Percentiles rank a stretch among this genome's conserved stretches.
These are phyloP conservation scores for Acacia crassicarpa DNA, from an alignment of 306 rosid genomes.

Conservation along the genomic window DNA sequence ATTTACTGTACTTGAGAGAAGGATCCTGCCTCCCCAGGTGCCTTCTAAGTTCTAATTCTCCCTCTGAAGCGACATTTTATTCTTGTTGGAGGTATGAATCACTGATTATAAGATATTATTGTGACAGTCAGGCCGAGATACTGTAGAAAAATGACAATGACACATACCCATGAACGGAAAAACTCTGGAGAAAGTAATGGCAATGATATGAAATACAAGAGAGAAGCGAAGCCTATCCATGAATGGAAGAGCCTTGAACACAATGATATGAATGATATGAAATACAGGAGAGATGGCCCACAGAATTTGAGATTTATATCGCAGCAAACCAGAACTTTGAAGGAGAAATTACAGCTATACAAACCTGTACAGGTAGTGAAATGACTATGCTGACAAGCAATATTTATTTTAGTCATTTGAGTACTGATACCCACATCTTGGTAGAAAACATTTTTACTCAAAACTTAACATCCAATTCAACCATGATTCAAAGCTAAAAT, in stretches of 20 bases:
- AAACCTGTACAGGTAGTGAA: slow-evolving; percentile 55
- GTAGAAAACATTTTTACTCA: not conserved
- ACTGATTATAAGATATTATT: slow-evolving; percentile 34
- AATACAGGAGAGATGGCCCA: slow-evolving; percentile 35
- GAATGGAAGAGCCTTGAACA: slow-evolving; percentile 29
- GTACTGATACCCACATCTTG: not conserved
- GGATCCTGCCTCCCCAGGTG: slow-evolving; percentile 91
- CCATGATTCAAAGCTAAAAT: not conserved
- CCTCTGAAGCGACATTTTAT: not conserved
- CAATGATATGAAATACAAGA: slow-evolving; percentile 9
- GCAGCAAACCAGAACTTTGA: slow-evolving; percentile 55
- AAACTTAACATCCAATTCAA: not conserved
- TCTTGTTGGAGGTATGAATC: not conserved
- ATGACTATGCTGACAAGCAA: not conserved
- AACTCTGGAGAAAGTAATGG: slow-evolving; percentile 20
- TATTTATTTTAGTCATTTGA: not conserved
- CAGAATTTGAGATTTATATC: slow-evolving; percentile 36
- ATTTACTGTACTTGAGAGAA: slow-evolving; percentile 73
- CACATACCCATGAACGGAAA: slow-evolving; percentile 23
- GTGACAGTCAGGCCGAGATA: slow-evolving; percentile 84
- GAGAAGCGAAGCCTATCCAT: slow-evolving; percentile 5
- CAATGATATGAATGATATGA: slow-evolving; percentile 16
- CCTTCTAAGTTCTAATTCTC: not conserved
- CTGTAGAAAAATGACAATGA: slow-evolving; percentile 36
- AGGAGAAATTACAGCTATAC: slow-evolving; percentile 57